Evolutionary conservation across 805 yeast genomes (phyloP), one percentile per base, ranked within the genome.

Genomic region (Starmerella floris): DNA sequence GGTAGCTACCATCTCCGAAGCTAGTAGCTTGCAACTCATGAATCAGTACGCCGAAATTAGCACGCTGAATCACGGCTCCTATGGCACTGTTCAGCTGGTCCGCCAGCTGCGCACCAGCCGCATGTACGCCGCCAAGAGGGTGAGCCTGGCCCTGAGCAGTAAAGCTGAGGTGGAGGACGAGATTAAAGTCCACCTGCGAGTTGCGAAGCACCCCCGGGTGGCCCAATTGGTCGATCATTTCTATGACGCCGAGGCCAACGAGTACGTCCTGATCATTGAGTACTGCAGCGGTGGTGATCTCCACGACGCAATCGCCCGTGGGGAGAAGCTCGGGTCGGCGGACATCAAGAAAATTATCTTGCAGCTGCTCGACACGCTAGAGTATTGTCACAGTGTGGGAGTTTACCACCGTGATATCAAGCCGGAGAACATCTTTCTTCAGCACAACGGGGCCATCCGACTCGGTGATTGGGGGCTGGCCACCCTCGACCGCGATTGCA

Each of bases 341-440:
- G 51, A 39, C 22, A 69, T 73, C 55, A 75, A 75, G 56, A 69
- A 67, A 46, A 79, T 72, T 50, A 79, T 81, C 54, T 55, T 71
- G 33, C 96, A 91, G 62, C 70, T 91, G 59, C 67, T 88, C 34
- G 82, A 85, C 48, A 95, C 87, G 3, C 69, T 87, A 42, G 73
- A 75, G 48, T 82, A 78, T 63, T 82, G 93, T 56, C 96, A 88
- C 60, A 68, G 93, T 43, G 94, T 83, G 61, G 85, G 87, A 65
- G 85, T 88, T 63, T 96, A 87, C 38, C 97, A 87, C 61, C 71
- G 98, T 55, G 98, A 91, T 65, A 72, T 91, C 79, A 91, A 91
- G 65, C 98, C 98, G 5, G 97, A 91, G 60, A 91, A 91, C 64
- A 73, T 91, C 43, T 66, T 91, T 55, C 76, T 85, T 39, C 69